phyloP scores from a whole-genome alignment of 2,329 filamentous ascomycete genomes.

The Zasmidium cellare region DNA sequence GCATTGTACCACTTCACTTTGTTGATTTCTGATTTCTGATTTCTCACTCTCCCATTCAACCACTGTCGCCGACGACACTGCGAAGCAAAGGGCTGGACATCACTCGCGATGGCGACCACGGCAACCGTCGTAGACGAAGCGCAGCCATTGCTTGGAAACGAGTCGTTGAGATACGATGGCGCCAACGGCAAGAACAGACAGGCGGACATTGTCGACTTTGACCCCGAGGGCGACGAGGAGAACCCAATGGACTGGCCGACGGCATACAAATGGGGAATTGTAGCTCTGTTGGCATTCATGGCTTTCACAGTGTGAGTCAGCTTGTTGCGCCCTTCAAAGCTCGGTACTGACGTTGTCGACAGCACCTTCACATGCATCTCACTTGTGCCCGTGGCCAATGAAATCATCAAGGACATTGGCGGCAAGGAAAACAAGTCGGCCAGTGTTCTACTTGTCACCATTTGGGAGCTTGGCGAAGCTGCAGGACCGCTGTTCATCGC shows the following conservation, averaged over 20 bases:
- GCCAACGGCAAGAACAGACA: conserved; percentile 16
- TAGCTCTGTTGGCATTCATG: conserved; percentile 55
- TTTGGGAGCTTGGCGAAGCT: conserved; percentile 52
- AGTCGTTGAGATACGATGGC: background rate
- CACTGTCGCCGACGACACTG: background rate
- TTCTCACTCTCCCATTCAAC: background rate
- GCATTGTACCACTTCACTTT: background rate
- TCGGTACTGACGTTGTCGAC: background rate
- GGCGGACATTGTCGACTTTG: conserved; percentile 43
- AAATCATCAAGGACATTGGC: conserved; percentile 29
- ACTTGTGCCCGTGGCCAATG: conserved; percentile 30
- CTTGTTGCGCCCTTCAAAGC: background rate
- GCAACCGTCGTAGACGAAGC: conserved; percentile 11
- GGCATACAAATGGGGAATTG: conserved; percentile 52
- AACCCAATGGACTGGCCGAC: conserved; percentile 57
- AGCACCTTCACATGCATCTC: conserved; percentile 36
- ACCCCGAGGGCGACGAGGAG: conserved; percentile 47
- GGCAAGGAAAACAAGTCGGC: conserved; percentile 22
- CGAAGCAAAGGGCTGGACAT: background rate
- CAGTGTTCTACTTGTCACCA: conserved; percentile 45
- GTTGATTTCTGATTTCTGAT: background rate
- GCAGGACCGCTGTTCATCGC: conserved; percentile 48
- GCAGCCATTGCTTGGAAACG: conserved; percentile 16
- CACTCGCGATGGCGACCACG: background rate
- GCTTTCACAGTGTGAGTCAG: conserved; percentile 55